phyloP scores from a whole-genome alignment of 1,139 yeast genomes.

The Yamadazyma jaroonii region DNA sequence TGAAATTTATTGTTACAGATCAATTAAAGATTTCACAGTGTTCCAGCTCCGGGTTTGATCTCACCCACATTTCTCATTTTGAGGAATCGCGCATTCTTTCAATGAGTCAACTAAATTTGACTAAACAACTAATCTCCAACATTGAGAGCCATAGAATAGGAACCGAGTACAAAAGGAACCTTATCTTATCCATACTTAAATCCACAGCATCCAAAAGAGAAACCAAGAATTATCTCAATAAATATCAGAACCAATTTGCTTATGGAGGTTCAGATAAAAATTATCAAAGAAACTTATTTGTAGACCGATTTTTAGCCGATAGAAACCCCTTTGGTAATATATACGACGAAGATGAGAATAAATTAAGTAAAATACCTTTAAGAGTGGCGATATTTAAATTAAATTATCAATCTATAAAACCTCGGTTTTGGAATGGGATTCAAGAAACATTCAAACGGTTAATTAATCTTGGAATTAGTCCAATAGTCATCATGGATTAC shows the following conservation, averaged over 20 bases:
- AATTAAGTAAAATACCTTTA: slow-evolving; percentile 37
- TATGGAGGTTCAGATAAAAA: slow-evolving; percentile 22
- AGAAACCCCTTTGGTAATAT: slow-evolving; percentile 34
- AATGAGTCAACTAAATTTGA: slow-evolving; percentile 33
- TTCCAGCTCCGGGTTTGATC: no score
- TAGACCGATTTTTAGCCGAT: slow-evolving; percentile 39
- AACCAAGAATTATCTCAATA: slow-evolving; percentile 61
- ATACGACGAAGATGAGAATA: slow-evolving; percentile 31
- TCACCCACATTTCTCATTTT: neutral
- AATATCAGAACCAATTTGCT: slow-evolving; percentile 50
- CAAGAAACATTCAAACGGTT: slow-evolving; percentile 50
- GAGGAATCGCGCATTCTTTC: neutral
- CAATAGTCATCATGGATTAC: slow-evolving; percentile 33
- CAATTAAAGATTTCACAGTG: no score
- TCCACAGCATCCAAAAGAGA: slow-evolving; percentile 79
- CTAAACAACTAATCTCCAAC: slow-evolving; percentile 39
- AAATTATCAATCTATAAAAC: slow-evolving; percentile 32
- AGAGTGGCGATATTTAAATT: slow-evolving; percentile 53
- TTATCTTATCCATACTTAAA: slow-evolving; percentile 65
- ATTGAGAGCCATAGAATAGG: slow-evolving; percentile 29
- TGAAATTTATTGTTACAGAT: no score
- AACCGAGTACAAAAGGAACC: slow-evolving; percentile 44
- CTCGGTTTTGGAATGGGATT: slow-evolving; percentile 38
- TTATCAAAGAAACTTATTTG: slow-evolving; percentile 35
- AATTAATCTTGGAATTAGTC: slow-evolving; percentile 47